phyloP scores from a whole-genome alignment of 768 basidiomycete genomes.

The Boletus huronensis region DNA sequence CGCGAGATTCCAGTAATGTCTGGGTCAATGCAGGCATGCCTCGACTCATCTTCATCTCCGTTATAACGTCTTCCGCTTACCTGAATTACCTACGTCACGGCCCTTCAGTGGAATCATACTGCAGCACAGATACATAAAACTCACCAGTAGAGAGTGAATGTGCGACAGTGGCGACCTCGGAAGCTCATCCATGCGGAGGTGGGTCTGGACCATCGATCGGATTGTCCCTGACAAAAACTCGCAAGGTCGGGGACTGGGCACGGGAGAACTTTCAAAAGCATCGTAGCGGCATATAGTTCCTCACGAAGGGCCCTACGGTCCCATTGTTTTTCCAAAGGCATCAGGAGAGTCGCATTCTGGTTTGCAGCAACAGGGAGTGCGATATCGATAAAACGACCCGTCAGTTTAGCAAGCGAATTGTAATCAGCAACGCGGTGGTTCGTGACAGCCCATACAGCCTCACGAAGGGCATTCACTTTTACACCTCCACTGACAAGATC shows the following conservation, averaged over 20 bases:
- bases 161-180: conserved; percentile 31
- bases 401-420: conserved; percentile 19
- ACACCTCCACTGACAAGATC: conserved; percentile 39
- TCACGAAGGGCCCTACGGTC: conserved; percentile 21
- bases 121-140: neutral
- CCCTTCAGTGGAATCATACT: conserved; percentile 2
- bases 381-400: conserved; percentile 8
- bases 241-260: conserved; percentile 39
- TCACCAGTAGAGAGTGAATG: conserved; percentile 32
- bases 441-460: conserved; percentile 35
- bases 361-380: conserved; percentile 20
- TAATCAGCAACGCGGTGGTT: conserved; percentile 36
- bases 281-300: conserved; percentile 39
- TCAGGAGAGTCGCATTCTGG: conserved; percentile 41
- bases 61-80: conserved; percentile 14
- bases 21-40: conserved; percentile 14
- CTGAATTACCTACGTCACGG: conserved; percentile 20
- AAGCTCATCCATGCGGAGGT: conserved; percentile 26
- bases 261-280: conserved; percentile 33
- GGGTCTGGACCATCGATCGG: conserved; percentile 34
- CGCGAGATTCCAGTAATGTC: conserved; percentile 49
- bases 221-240: conserved; percentile 43
- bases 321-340: conserved; percentile 38
- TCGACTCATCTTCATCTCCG: conserved; percentile 23
- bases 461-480: conserved; percentile 48